Base-by-base conservation (phyloP, 2,329 filamentous ascomycete genomes). In the Ascochyta fabae region DNA sequence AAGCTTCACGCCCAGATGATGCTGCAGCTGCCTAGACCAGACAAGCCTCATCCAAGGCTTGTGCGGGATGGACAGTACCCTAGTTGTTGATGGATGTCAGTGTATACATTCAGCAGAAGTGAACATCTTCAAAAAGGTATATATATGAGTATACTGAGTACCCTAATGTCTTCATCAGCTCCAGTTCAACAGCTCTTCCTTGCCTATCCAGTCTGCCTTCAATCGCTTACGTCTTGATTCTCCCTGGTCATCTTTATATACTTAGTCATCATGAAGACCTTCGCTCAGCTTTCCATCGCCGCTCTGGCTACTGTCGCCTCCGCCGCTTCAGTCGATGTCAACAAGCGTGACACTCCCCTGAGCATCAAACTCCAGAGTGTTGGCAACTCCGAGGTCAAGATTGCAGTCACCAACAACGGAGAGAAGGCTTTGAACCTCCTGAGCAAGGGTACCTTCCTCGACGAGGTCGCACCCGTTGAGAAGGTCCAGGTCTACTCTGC, bases 321-420 rank as follows among this genome's bases (percentile, higher is more conserved):
- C 29, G 69, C 69, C 13, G 61, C 63, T 26, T 68, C 66, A 23
- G 60, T 72, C 42, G 62, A 69, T 60, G 55, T 67, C 53, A 56
- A 64, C 61, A 72, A 70, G 66, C 67, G 79, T 65, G 66, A 76
- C 66, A 66, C 75, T 42, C 59, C 64, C 26, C 45, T 73, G 48
- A 64, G 62, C 40, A 67, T 70, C 56, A 73, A 79, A 66, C 77
- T 84, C 52, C 73, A 81, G 68, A 74, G 79, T 62, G 69, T 78
- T 22, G 80, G 79, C 54, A 84, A 85, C 73, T 79, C 81, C n/a
- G 77, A 75, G 49, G 77, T 86, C 61, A 83, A 83, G 74, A 81
- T 82, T 27, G 72, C 75, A 41, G 75, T 86, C 56, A 84, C 80
- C 61, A 85, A 85, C 77, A 82, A 75, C 29, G 83, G 82, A 41